phyloP scores from a whole-genome alignment of 73 alveolate genomes.

The Paramecium caudatum region DNA sequence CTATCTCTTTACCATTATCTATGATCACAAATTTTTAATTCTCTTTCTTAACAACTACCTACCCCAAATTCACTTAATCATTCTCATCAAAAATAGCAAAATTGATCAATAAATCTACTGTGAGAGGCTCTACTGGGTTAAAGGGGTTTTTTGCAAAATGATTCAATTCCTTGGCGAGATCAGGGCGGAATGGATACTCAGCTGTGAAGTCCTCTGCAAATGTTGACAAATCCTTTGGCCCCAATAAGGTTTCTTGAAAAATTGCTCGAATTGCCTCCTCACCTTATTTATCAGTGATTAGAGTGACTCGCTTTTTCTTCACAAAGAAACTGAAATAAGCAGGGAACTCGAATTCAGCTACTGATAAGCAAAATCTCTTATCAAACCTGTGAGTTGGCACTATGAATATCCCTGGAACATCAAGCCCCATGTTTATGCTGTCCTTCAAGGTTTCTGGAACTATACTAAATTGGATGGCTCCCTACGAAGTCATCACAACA shows the following conservation, averaged over 20 bases:
- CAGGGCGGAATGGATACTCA: slow-evolving; percentile 16
- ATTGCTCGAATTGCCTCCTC: slow-evolving; percentile 62
- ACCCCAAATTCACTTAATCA: slow-evolving; percentile 14
- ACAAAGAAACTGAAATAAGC: slow-evolving; percentile 74
- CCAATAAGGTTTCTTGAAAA: slow-evolving; percentile 68
- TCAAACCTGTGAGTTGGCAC: slow-evolving; percentile 66
- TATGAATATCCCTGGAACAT: slow-evolving; percentile 64
- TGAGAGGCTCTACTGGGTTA: slow-evolving; percentile 62
- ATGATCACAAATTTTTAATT: slow-evolving; percentile 40
- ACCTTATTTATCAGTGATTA: slow-evolving; percentile 58
- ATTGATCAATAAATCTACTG: slow-evolving; percentile 58
- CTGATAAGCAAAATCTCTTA: slow-evolving; percentile 66
- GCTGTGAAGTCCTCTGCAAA: slow-evolving; percentile 54
- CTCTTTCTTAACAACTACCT: slow-evolving; percentile 6
- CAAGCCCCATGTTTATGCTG: slow-evolving; percentile 67
- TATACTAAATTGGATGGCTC: slow-evolving; percentile 61
- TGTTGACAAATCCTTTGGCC: slow-evolving; percentile 54
- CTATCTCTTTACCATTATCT: slow-evolving; percentile 47
- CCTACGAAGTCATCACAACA: slow-evolving; percentile 57
- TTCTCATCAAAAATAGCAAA: slow-evolving; percentile 64
- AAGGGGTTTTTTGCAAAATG: slow-evolving; percentile 67
- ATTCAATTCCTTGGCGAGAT: slow-evolving; percentile 30
- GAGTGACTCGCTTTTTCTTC: slow-evolving; percentile 40
- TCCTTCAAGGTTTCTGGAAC: slow-evolving; percentile 74
- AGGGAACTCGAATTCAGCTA: slow-evolving; percentile 75